These are phyloP conservation scores for Paratinospora sagittata DNA, from an alignment of 164 flowering plant genomes.

Conservation along the genomic window DNA sequence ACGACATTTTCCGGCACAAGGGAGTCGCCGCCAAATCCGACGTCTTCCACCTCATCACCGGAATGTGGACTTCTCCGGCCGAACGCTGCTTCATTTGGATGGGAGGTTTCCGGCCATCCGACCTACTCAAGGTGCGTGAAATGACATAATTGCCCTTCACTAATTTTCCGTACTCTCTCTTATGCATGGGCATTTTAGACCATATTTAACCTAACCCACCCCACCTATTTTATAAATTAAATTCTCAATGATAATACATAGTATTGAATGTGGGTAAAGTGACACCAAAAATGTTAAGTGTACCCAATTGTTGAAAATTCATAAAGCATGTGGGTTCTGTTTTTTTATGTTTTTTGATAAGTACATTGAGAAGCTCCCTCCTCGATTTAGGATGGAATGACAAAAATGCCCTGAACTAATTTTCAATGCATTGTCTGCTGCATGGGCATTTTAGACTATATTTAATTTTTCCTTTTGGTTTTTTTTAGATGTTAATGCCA, in stretches of 20 bases:
- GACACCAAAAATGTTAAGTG: too few relatives aligned
- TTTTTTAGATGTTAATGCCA: conserved; percentile 56
- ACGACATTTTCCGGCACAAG: conserved; percentile 79
- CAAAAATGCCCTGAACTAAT: background rate
- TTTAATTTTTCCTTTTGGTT: background rate
- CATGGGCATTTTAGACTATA: background rate
- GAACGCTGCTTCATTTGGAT: conserved; percentile 99
- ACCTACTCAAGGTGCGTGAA: conserved; percentile 77
- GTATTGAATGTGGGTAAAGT: too few relatives aligned
- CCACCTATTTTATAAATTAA: too few relatives aligned
- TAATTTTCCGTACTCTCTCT: background rate
- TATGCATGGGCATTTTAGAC: background rate
- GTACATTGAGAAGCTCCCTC: too few relatives aligned
- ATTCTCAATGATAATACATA: too few relatives aligned
- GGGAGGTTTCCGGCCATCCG: conserved; percentile 98
- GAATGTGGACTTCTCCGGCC: conserved; percentile 88
- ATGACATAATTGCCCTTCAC: background rate
- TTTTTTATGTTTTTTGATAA: too few relatives aligned
- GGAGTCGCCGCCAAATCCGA: conserved; percentile 78
- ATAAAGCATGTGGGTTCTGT: too few relatives aligned
- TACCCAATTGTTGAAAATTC: too few relatives aligned
- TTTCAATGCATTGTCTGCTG: background rate
- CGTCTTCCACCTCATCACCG: conserved; percentile 80
- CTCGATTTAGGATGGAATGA: too few relatives aligned
- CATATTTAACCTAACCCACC: background rate